A percentile compares a stretch with the other conserved stretches of the same genome.
Conservation (phyloP, 2,329 filamentous ascomycete species). For the Penicillium sp. region DNA sequence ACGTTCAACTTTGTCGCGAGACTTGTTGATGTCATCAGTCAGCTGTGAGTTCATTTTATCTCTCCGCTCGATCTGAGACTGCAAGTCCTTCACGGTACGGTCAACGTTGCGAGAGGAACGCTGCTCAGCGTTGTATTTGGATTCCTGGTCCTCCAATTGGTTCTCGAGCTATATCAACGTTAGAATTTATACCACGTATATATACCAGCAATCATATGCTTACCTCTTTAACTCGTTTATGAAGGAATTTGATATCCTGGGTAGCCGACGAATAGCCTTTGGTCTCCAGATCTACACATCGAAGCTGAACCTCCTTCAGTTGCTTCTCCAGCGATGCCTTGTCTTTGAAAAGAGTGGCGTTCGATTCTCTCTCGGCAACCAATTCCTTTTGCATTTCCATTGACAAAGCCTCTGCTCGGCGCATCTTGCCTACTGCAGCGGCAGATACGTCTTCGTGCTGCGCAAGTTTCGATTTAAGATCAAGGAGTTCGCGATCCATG, state of each 20-base stretch:
- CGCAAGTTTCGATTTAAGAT: conserved; percentile 81
- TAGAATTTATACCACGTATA: conserved; percentile 17
- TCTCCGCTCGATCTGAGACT: conserved; percentile 85
- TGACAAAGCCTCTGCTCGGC: conserved; percentile 80
- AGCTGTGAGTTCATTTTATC: conserved; percentile 82
- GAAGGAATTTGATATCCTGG: conserved; percentile 90
- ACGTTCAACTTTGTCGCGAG: conserved; percentile 86
- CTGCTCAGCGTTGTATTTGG: conserved; percentile 72
- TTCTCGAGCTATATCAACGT: conserved; percentile 66
- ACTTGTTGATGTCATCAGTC: conserved; percentile 75
- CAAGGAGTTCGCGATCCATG: conserved; percentile 82
- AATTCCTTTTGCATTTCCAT: conserved; percentile 93
- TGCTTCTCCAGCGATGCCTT: conserved; percentile 86
- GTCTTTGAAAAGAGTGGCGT: conserved; percentile 77
- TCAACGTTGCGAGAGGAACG: conserved; percentile 89
- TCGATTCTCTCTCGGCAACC: conserved; percentile 75
- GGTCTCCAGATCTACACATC: conserved; percentile 88
- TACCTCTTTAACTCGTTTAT: conserved; percentile 93
- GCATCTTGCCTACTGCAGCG: conserved; percentile 95
- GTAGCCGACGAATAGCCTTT: conserved; percentile 94
- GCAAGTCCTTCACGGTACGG: conserved; percentile 87
- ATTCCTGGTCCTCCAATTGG: conserved; percentile 79
- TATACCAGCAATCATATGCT: conserved; percentile 30
- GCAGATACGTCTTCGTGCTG: conserved; percentile 90
- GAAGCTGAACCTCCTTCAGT: conserved; percentile 84